A percentile compares a stretch with the other conserved stretches of the same genome.
phyloP scores from a whole-genome alignment of 768 basidiomycete genomes.

The Inosperma sp. region DNA sequence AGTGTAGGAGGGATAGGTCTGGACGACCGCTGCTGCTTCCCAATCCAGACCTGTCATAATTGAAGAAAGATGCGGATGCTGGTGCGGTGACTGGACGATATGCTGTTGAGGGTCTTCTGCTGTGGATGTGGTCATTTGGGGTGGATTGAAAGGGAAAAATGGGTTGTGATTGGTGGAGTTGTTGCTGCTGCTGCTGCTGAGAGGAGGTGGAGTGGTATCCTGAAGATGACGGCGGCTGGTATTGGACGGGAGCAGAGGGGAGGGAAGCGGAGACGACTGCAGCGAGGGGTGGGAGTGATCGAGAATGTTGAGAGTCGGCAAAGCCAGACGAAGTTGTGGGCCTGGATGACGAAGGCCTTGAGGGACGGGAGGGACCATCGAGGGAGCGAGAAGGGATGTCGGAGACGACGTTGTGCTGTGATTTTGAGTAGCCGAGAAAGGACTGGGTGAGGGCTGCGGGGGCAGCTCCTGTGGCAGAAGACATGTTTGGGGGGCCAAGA shows the following conservation, averaged over 20 bases:
- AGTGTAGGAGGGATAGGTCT: constrained; percentile 29
- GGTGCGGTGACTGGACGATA: constrained; percentile 70
- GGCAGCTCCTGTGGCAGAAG: constrained; percentile 24
- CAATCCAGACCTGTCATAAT: constrained; percentile 50
- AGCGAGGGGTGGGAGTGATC: constrained; percentile 68
- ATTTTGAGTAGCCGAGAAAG: constrained; percentile 57
- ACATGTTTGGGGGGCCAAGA: constrained; percentile 42
- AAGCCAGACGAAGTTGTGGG: constrained; percentile 48
- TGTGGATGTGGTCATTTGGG: constrained; percentile 30
- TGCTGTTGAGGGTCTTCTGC: constrained; percentile 56
- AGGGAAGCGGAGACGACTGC: constrained; percentile 72
- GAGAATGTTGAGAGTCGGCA: constrained; percentile 31
- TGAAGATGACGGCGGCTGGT: constrained; percentile 9
- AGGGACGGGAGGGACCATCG: no score
- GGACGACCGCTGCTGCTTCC: constrained; percentile 34
- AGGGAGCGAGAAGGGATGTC: constrained; percentile 21
- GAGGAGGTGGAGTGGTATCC: constrained; percentile 22
- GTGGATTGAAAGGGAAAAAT: constrained; percentile 56
- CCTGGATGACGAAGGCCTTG: constrained; percentile 38
- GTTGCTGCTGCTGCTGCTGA: constrained; percentile 35
- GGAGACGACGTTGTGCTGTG: constrained; percentile 30
- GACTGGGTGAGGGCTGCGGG: constrained; percentile 50
- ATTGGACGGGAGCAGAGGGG: constrained; percentile 30
- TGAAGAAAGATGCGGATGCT: constrained; percentile 59
- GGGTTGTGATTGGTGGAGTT: constrained; percentile 39